A percentile compares a stretch with the other conserved stretches of the same genome.
phyloP scores from a whole-genome alignment of 2,329 filamentous ascomycete genomes.

The Blumeriella jaapii region DNA sequence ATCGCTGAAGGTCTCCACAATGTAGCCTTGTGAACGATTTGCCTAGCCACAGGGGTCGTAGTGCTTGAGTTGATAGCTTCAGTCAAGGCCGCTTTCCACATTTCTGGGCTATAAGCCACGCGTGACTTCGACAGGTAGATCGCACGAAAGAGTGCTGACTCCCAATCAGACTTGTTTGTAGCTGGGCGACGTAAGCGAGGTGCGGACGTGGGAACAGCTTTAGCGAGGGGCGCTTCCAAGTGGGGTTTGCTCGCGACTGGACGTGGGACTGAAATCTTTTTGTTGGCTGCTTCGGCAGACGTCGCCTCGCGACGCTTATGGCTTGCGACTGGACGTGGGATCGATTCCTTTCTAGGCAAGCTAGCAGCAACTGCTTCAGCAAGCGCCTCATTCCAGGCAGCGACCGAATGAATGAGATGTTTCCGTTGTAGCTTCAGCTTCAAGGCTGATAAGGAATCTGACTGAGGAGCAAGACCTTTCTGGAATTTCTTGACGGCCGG shows the following conservation, averaged over 20 bases:
- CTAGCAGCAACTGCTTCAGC: constrained; percentile 19
- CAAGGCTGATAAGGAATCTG: constrained; percentile 1
- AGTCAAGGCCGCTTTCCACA: constrained; percentile 16
- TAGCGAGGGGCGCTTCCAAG: background rate
- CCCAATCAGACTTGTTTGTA: constrained; percentile 13
- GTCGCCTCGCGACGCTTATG: too few species aligned
- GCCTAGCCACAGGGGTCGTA: too few species aligned
- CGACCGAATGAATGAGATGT: constrained; percentile 7
- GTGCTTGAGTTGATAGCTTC: constrained; percentile 11
- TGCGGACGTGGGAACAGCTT: background rate
- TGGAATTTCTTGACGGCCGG: constrained; percentile 12
- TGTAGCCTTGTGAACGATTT: too few species aligned
- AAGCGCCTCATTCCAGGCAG: constrained; percentile 20
- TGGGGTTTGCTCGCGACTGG: too few species aligned
- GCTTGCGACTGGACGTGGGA: constrained; percentile 5
- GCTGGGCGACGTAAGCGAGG: background rate
- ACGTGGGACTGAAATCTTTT: too few species aligned
- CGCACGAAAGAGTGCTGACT: constrained; percentile 14
- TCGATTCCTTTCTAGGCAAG: constrained; percentile 6
- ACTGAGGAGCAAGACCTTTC: constrained; percentile 1
- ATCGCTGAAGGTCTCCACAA: too few species aligned
- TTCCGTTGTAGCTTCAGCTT: constrained; percentile 15
- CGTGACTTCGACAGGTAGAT: constrained; percentile 6
- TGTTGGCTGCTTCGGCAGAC: too few species aligned
- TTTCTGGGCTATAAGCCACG: constrained; percentile 5